Base-by-base conservation (phyloP, 2,329 filamentous ascomycete genomes). In the Claviceps digitariae region DNA sequence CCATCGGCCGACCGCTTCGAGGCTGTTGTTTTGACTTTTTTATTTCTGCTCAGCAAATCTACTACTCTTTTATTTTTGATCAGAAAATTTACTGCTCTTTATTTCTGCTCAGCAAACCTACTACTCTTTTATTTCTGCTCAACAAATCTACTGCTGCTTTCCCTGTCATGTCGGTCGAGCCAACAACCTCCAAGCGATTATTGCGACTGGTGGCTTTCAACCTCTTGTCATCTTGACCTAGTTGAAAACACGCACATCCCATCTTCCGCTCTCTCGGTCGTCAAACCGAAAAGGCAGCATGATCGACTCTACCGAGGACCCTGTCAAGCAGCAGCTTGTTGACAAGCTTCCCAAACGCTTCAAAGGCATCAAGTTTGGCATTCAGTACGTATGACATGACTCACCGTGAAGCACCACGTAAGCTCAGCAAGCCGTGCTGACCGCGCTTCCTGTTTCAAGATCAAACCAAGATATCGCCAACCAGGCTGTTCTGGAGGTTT, bases 381-480 rank as follows among this genome's bases (percentile, higher is more conserved):
- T 96, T 57, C 81, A 34, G 41, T 48, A 45, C n/a, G 12, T 45
- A 13, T 9, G 23, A 15, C 45, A 47, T 47, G 10, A 21, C 25
- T 15, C 15, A 17, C 45, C 20, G 25, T 25, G 25, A 12, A 9
- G 17, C 45, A 4, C 12, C 12, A 13, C 31, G 25, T n/a, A 15
- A 23, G 2, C 12, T 13, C 23, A 17, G 3, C 21, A 3, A 45
- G 43, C 20, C 5, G 21, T 44, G n/a, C 47, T 50, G 15, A 46
- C 54, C 10, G 43, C 13, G 43, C 21, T 25, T 8, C 13, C 12
- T 27, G 21, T 27, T 45, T 51, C 20, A 58, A 90, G 86, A 64
- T 95, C 90, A 27, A 90, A 87, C 62, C 87, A 95, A 66, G 89
- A 97, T 64, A 95, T 97, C 60, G 87, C 95, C 61, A 94, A 91